Evolutionary conservation across 2,329 filamentous ascomycete genomes (phyloP), one percentile per base, ranked within the genome.

Genomic region (Cladosporium cucumerinum): DNA sequence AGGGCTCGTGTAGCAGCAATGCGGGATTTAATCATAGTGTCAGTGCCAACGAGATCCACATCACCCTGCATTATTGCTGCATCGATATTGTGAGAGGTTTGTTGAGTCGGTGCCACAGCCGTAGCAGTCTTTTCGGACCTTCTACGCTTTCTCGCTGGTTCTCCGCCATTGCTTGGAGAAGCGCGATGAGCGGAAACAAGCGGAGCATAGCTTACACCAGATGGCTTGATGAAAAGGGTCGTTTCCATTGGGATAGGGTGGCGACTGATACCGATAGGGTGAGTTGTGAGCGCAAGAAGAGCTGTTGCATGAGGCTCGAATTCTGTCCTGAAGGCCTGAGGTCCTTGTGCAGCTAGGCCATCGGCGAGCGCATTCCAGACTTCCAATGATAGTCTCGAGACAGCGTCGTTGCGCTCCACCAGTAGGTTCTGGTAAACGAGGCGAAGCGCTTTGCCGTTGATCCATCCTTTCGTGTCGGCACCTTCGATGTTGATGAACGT

Each of bases 11-110:
- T 91, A 14, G 93, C 92, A 66, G 87, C 90, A n/a, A 96, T 89
- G 70, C 94, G 91, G 8, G 93, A 97, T 67, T 94, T 88, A 58
- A 98, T 87, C 77, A 99, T 86, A 7, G 89, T 89, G 66, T 99
- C 95, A 72, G 90, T 86, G 34, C 95, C 93, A 28, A 99, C 93
- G 49, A 99, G 83, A 74, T 99, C 96, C 55, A 98, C 89, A 72
- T 99, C 96, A 60, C 96, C 95, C 75, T 94, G 91, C 82, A 99
- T 93, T 89, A 99, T 97, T 70, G 96, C 93, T 11, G 93, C 95
- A 76, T 99, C 95, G 21, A 99, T 92, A 76, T 99, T 97, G 77
- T 99, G 95, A 1, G 90, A 86, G n/a, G 90, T 85, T 4, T 85
- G 79, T 1, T 85, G 80, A 1, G 68, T 65, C 6, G 72, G 67